Conservation (phyloP, 2,329 filamentous ascomycete species). For the Scolecobasidium constrictum region DNA sequence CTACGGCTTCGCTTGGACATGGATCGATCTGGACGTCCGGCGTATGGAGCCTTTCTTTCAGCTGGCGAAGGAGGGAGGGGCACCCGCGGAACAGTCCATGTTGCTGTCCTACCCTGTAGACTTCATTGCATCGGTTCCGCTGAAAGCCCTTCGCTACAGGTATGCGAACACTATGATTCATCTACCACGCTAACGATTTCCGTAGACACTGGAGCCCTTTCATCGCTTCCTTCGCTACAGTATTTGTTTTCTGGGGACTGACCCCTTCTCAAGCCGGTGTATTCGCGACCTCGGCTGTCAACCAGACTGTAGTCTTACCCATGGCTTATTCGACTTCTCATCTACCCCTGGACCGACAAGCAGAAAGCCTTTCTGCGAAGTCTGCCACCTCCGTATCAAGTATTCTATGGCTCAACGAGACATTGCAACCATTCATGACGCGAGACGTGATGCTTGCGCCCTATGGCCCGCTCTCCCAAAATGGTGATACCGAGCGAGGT, state of each 20-base stretch:
- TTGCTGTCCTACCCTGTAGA: slow-evolving; percentile 45
- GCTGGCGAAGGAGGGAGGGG: slow-evolving; percentile 37
- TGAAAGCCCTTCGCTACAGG: slow-evolving; percentile 25
- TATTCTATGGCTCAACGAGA: slow-evolving; percentile 36
- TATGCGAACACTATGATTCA: slow-evolving; percentile 11
- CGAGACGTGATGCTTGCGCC: slow-evolving; percentile 32
- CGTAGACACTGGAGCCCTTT: slow-evolving; percentile 44
- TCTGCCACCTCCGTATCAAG: slow-evolving; percentile 37
- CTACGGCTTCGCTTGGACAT: slow-evolving; percentile 47
- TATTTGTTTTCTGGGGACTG: slow-evolving; percentile 44
- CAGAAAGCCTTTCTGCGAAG: slow-evolving; percentile 19
- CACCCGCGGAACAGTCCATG: slow-evolving; percentile 33
- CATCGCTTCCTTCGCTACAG: slow-evolving; percentile 33
- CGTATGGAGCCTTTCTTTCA: slow-evolving; percentile 51
- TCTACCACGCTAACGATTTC: not conserved
- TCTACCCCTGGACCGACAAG: slow-evolving; percentile 21
- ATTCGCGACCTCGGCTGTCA: slow-evolving; percentile 31
- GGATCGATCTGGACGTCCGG: slow-evolving; percentile 49
- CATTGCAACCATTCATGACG: slow-evolving; percentile 33
- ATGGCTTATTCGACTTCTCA: slow-evolving; percentile 18
- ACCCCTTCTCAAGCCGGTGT: slow-evolving; percentile 47
- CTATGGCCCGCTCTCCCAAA: slow-evolving; percentile 21
- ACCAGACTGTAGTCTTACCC: not conserved
- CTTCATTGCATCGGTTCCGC: slow-evolving; percentile 33
- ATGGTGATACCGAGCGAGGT: not conserved